Evolutionary conservation across 2,329 filamentous ascomycete genomes (phyloP), one percentile per base, ranked within the genome.

Genomic region (Fusarium sp.): DNA sequence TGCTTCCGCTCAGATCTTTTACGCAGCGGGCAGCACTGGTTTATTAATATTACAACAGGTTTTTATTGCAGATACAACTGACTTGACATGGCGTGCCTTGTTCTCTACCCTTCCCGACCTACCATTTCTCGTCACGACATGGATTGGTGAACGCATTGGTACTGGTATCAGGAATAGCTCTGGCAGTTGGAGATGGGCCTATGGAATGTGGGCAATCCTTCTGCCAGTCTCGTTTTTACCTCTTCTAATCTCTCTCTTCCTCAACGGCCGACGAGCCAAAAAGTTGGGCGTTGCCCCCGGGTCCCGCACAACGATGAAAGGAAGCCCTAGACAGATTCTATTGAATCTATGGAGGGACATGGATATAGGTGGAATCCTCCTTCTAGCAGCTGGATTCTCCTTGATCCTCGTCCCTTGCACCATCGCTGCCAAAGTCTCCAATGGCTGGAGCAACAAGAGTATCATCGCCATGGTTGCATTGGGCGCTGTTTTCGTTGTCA

Each of bases 1-100:
- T 60, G 83, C 86, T 1, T 85, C 85, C 3, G 88, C 87, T 0
- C 87, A 91, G 75, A 87, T 92, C 40, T 91, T 92, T 79, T 91
- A 91, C 76, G 86, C 89, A 3, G 87, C 89, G 16, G 90, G 89
- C 5, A 85, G 82, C 51, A 90, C 88, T 1, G 89, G 89, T 9
- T 81, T 91, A 8, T 86, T 89, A 66, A 89, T 92, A 56, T 80
- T 91, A 24, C 87, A 91, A 75, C 90, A 92, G 77, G 88, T 92
- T 44, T 90, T 92, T 78, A 87, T 92, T 57, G 90, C 90, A 33
- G 90, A 92, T 78, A 90, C 88, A 1, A 91, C 87, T 58, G 85
- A 88, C 72, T 80, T 92, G 51, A 79, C 88, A 20, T 90, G 91
- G 75, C 88, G 90, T 64, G 89, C 89, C 16, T 79, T 92, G 5